A percentile compares a stretch with the other conserved stretches of the same genome.
Evolutionary conservation across 2,329 filamentous ascomycete genomes (phyloP).

Genomic region (Orbilia javanica): DNA sequence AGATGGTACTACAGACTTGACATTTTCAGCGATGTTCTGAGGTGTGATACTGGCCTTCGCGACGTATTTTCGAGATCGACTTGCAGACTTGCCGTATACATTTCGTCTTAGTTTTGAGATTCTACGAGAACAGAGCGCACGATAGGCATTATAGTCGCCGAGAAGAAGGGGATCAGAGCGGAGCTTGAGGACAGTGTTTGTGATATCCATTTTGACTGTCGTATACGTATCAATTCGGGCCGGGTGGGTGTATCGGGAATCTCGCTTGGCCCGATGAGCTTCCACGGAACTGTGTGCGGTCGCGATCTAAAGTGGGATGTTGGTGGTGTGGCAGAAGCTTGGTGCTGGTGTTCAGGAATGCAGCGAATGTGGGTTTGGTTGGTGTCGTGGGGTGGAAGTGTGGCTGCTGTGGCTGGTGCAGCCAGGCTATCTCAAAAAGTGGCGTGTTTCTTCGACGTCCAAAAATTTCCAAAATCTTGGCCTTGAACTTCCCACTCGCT

Average conservation of each 20-base stretch:
- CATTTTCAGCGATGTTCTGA: conserved; percentile 79
- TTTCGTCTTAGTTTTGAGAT: conserved; percentile 86
- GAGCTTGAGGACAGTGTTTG: conserved; percentile 81
- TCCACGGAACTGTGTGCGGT: conserved; percentile 10
- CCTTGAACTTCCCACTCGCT: conserved; percentile 3
- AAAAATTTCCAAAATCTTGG: conserved; percentile 27
- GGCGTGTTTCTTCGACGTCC: conserved; percentile 43
- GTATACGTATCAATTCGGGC: not conserved
- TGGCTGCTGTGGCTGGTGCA: conserved; percentile 41
- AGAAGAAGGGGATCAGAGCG: conserved; percentile 86
- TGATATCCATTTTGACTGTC: conserved; percentile 82
- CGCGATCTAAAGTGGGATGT: conserved; percentile 17
- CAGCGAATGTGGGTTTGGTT: conserved; percentile 8
- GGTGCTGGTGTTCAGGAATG: not conserved
- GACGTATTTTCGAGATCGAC: conserved; percentile 85
- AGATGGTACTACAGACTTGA: conserved; percentile 73
- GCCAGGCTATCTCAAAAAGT: conserved; percentile 52
- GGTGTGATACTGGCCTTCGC: conserved; percentile 78
- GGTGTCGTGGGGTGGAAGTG: conserved; percentile 44
- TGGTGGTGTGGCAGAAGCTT: conserved; percentile 13
- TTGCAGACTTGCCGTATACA: conserved; percentile 81
- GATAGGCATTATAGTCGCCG: conserved; percentile 89
- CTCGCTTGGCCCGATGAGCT: not conserved
- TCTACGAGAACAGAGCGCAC: conserved; percentile 81
- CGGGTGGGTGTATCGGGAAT: not conserved